Percentiles rank a stretch among this genome's conserved stretches.
Evolutionary conservation across 371 early-diverging fungal genomes (phyloP).

Genomic region (Rhizopus microsporus): DNA sequence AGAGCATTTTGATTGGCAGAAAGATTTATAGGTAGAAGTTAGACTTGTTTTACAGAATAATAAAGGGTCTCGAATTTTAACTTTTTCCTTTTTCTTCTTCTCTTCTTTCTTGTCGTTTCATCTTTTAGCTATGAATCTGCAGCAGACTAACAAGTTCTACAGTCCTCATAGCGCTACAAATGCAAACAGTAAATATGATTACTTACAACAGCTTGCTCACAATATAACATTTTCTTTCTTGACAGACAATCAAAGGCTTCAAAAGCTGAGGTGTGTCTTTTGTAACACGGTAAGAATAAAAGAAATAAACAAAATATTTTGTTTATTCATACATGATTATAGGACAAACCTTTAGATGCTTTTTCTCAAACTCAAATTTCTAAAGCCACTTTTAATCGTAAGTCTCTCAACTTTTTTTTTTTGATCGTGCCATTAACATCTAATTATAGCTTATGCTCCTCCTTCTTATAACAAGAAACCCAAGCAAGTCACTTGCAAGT

Average conservation of each 20-base stretch:
- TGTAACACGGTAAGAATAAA: conserved; percentile 4
- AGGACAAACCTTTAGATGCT: conserved; percentile 17
- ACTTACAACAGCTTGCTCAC: no score
- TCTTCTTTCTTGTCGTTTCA: no score
- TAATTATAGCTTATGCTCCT: conserved; percentile 41
- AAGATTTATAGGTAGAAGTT: no score
- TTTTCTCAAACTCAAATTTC: conserved; percentile 15
- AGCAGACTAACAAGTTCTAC: not conserved
- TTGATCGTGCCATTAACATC: not conserved
- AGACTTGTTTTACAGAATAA: no score
- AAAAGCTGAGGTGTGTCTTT: conserved; percentile 6
- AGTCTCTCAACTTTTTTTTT: not conserved
- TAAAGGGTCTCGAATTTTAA: no score
- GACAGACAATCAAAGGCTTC: conserved; percentile 1
- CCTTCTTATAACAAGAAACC: conserved; percentile 37
- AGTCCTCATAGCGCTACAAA: not conserved
- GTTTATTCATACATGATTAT: not conserved
- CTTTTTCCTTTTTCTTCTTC: no score
- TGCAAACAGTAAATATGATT: not conserved
- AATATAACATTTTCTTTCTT: not conserved
- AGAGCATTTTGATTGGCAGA: no score
- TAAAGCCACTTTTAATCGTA: conserved; percentile 17
- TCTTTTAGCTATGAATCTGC: not conserved
- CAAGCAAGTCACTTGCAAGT: conserved; percentile 47
- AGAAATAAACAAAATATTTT: not conserved